Percentiles rank a stretch among this genome's conserved stretches.
These are phyloP conservation scores for Saccharomycopsis babjevae DNA, from an alignment of 805 yeast genomes.

Conservation along the genomic window DNA sequence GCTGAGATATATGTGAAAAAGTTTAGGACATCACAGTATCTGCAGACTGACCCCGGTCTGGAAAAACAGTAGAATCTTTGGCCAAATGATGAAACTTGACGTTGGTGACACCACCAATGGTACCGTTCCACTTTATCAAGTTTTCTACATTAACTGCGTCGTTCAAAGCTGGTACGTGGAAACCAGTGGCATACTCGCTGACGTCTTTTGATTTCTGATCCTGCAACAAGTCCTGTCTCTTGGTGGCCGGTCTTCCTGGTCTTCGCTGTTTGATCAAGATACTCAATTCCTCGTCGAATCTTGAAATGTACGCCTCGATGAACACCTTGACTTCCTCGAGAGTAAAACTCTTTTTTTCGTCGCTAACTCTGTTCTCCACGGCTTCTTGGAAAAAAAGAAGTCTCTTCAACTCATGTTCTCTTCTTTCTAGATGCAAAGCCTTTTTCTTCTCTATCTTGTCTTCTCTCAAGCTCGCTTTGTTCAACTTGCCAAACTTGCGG, in stretches of 20 bases:
- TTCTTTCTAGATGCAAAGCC: slow-evolving; percentile 44
- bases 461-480: slow-evolving; percentile 81
- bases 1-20: too few species aligned
- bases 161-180: slow-evolving; percentile 60
- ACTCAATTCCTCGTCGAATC: slow-evolving; percentile 72
- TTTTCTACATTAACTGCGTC: slow-evolving; percentile 47
- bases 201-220: slow-evolving; percentile 50
- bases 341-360: slow-evolving; percentile 35
- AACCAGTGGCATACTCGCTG: slow-evolving; percentile 59
- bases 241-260: slow-evolving; percentile 78
- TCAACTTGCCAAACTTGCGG: slow-evolving; percentile 73
- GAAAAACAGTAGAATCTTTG: slow-evolving; percentile 21
- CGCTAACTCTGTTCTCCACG: slow-evolving; percentile 33
- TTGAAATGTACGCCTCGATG: slow-evolving; percentile 48
- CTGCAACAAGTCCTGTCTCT: slow-evolving; percentile 58
- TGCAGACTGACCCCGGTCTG: not conserved
- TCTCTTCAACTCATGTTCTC: slow-evolving; percentile 50
- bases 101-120: slow-evolving; percentile 63
- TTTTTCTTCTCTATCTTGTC: slow-evolving; percentile 55
- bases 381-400: slow-evolving; percentile 47
- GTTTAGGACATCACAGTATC: not conserved
- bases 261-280: slow-evolving; percentile 53
- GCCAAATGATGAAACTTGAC: slow-evolving; percentile 35
- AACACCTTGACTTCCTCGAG: slow-evolving; percentile 51
- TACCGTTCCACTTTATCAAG: slow-evolving; percentile 71